Evolutionary conservation across 225 moss, liverwort and hornwort genomes (phyloP).

Genomic region (Bryum argenteum): DNA sequence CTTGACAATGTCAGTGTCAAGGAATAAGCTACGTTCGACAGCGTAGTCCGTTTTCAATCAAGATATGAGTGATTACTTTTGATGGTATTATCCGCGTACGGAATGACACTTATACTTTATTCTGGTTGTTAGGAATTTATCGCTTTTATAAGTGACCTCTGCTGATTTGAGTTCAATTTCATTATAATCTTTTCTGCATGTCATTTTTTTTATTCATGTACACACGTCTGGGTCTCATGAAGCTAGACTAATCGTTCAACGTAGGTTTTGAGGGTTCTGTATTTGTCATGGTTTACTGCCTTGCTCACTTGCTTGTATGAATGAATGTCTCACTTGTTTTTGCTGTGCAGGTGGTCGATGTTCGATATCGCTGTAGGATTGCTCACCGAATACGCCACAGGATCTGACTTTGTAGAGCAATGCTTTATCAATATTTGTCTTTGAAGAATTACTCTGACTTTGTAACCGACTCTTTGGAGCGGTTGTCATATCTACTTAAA

Average conservation of each 20-base stretch:
- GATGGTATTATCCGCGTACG: not conserved
- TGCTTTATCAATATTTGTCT: constrained; percentile 53
- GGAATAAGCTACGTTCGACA: not conserved
- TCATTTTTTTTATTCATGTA: no score
- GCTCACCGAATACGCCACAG: constrained; percentile 94
- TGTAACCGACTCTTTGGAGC: no score
- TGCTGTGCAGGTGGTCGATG: constrained; percentile 89
- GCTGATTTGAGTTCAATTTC: no score
- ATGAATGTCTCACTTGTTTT: constrained; percentile 22
- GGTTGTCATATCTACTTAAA: no score
- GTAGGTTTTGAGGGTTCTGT: not conserved
- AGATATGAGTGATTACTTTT: not conserved
- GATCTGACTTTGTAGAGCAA: constrained; percentile 89
- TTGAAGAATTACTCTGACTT: no score
- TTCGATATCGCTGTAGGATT: constrained; percentile 96
- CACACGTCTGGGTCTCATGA: no score
- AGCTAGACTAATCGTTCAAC: not conserved
- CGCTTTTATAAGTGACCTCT: no score
- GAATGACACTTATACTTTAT: not conserved
- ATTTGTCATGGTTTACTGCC: not conserved
- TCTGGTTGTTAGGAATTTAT: not conserved
- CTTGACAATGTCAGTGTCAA: not conserved
- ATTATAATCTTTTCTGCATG: no score
- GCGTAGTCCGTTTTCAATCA: not conserved
- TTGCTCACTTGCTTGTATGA: not conserved